Evolutionary conservation across 2,329 filamentous ascomycete genomes (phyloP).

Genomic region (Cladosporium velox): DNA sequence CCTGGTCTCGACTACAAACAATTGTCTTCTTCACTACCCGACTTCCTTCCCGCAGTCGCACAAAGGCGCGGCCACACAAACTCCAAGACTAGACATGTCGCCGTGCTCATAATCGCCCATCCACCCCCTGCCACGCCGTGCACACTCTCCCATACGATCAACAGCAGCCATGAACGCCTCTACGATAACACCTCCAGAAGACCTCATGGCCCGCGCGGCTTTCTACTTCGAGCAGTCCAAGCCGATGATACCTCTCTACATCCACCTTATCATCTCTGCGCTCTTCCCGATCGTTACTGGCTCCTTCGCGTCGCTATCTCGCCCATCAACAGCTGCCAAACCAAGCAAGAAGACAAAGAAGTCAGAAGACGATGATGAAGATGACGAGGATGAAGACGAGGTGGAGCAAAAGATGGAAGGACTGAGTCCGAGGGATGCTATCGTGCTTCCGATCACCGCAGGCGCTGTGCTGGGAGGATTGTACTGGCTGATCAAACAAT

Average conservation of each 20-base stretch:
- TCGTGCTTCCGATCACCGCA: conserved; percentile 80
- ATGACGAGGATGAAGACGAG: conserved; percentile 57
- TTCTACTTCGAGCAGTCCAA: conserved; percentile 14
- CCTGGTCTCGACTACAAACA: not conserved
- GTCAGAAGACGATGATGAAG: conserved; percentile 47
- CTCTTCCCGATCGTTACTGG: conserved; percentile 82
- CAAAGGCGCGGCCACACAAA: not conserved
- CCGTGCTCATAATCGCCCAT: not conserved
- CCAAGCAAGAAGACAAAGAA: conserved; percentile 48
- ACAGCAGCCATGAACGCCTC: conserved; percentile 12
- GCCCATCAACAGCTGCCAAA: conserved; percentile 76
- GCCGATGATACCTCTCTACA: conserved; percentile 46
- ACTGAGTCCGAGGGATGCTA: conserved; percentile 73
- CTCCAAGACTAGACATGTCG: not conserved
- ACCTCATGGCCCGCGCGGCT: conserved; percentile 6
- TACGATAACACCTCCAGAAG: not conserved
- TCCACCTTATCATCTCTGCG: conserved; percentile 67
- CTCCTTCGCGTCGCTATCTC: conserved; percentile 79
- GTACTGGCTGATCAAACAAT: conserved; percentile 87
- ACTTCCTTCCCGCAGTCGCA: not conserved
- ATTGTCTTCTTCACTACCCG: not conserved
- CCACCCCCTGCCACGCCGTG: not conserved
- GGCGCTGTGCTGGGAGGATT: conserved; percentile 70
- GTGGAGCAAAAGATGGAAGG: conserved; percentile 64
- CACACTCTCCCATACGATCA: not conserved